phyloP scores from a whole-genome alignment of 495 filamentous ascomycete species.

The Podospora sp. region DNA sequence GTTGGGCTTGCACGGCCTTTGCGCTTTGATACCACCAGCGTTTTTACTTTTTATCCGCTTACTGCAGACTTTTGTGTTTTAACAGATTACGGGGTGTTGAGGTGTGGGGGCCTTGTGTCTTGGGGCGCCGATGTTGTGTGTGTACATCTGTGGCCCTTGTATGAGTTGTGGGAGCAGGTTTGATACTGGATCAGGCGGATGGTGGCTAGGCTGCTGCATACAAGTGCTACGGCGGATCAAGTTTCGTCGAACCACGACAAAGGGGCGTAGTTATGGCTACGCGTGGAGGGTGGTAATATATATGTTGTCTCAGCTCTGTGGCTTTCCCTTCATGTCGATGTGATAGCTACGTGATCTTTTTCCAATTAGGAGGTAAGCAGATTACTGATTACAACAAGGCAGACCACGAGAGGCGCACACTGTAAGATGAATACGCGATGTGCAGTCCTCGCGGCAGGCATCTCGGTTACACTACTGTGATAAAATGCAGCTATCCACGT shows the following conservation, averaged over 20 bases:
- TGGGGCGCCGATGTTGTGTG: not conserved
- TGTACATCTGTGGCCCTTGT: not conserved
- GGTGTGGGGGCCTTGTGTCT: not conserved
- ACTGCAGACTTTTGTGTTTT: not conserved
- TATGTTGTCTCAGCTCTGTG: not conserved
- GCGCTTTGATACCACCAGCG: slow-evolving; percentile 8
- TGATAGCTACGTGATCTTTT: too few relatives aligned
- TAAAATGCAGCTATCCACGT: not conserved
- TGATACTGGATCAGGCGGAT: not conserved
- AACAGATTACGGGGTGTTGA: not conserved
- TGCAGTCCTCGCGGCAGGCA: not conserved
- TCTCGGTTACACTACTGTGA: not conserved
- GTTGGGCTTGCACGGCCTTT: not conserved
- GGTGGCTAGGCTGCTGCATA: not conserved
- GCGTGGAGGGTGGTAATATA: not conserved
- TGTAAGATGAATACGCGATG: too few relatives aligned
- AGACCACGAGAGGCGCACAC: too few relatives aligned
- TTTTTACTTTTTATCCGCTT: not conserved
- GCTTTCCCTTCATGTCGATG: not conserved
- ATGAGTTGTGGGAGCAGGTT: not conserved
- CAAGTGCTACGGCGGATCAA: not conserved
- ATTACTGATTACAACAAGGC: too few relatives aligned
- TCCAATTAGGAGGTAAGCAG: too few relatives aligned
- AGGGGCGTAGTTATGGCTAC: not conserved
- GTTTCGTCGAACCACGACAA: not conserved